Base-by-base conservation (phyloP, 2,329 filamentous ascomycete species). In the Emmonsia crescens region DNA sequence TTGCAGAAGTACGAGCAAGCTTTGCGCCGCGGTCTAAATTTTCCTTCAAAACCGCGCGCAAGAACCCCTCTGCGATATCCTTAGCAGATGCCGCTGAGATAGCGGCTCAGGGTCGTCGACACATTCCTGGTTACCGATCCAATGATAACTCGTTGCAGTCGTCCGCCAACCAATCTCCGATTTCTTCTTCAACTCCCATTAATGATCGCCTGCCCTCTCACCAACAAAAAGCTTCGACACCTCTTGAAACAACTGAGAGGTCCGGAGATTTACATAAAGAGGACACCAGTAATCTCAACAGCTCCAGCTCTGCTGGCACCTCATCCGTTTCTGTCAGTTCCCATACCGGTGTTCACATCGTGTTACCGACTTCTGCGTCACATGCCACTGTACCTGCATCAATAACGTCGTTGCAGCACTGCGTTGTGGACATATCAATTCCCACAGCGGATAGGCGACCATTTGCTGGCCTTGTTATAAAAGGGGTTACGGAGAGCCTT, bases 1-100 rank as follows among this genome's bases (percentile, higher is more conserved):
- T 96, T 29, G 86, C 89, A 68, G 83, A 86, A 62, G 86, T 85
- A 8, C 83, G 86, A 19, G 81, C 84, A 46, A 83, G 82, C 27
- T 82, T 90, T 60, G 84, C 85, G 0, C 90, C 91, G 8, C 89
- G 87, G 67, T 83, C 86, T 12, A 90, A 91, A 64, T 96, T 96
- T 75, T 84, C 88, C 60, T 96, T 96, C 80, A 95, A 86, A 70
- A 79, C 78, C 51, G 64, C 64, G 4, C 78, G 77, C 63, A 85
- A 83, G 64, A 83, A 80, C 63, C 68, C 74, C 0, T 80, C 80
- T 8, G 79, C 82, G 6, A 79, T 84, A 57, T 84, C 82, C 14
- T 49, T 63, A 21, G 57, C 63, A 31, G 63, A 65, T 52, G 82
- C 83, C 46, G 82, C 81, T 5, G 80, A 83, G 61, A 67, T 85